Evolutionary conservation across 331 rosid species (phyloP).

Genomic region (Stylosanthes scabra): DNA sequence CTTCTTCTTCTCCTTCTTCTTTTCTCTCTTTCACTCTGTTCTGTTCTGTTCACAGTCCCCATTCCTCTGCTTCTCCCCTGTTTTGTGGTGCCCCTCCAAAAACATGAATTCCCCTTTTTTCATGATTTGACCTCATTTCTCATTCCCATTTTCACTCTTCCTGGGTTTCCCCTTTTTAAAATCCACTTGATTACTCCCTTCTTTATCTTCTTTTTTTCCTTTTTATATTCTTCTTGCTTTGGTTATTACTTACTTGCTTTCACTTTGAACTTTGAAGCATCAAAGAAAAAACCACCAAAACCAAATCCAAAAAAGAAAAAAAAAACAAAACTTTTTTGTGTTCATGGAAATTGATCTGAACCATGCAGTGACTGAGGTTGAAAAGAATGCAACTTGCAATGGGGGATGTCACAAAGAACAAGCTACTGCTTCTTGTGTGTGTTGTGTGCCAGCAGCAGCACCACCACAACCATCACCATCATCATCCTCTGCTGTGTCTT

Average conservation of each 20-base stretch:
- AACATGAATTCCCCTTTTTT: conserved; percentile 54
- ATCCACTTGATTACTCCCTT: conserved; percentile 51
- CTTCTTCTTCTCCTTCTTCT: conserved; percentile 19
- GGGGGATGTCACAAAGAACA: conserved; percentile 66
- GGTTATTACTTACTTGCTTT: conserved; percentile 9
- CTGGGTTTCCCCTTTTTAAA: conserved; percentile 45
- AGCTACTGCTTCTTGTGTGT: conserved; percentile 36
- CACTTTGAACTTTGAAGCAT: conserved; percentile 41
- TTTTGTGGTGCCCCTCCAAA: conserved; percentile 62
- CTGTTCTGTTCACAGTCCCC: conserved; percentile 50
- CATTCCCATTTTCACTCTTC: conserved; percentile 44
- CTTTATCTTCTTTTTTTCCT: not conserved
- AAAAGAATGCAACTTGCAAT: conserved; percentile 65
- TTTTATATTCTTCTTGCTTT: conserved; percentile 35
- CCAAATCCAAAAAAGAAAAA: conserved; percentile 1
- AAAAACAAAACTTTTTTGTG: conserved; percentile 23
- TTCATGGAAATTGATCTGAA: conserved; percentile 99
- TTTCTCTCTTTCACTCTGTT: conserved; percentile 8
- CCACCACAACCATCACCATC: conserved; percentile 78
- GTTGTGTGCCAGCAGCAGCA: conserved; percentile 71
- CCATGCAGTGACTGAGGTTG: conserved; percentile 79
- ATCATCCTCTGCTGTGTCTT: conserved; percentile 53
- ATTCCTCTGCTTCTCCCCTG: conserved; percentile 44
- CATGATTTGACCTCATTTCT: conserved; percentile 76
- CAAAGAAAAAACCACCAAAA: conserved; percentile 13